Percentiles rank a stretch among this genome's conserved stretches.
Conservation (phyloP, 345 rosid genomes). For the Clausena lansium region DNA sequence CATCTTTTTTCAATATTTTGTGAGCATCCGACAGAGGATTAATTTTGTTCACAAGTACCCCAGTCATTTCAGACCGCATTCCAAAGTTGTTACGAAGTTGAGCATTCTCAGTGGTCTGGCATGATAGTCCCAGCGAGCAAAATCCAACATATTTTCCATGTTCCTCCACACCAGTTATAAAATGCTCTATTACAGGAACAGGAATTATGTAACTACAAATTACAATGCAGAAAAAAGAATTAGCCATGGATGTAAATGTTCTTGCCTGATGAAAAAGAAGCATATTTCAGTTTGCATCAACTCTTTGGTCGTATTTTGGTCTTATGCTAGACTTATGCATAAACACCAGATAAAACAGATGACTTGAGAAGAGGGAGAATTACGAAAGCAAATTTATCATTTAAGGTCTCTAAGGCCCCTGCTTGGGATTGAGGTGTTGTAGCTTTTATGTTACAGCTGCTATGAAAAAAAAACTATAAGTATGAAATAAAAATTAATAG, state of each 20-base stretch:
- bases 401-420: no score
- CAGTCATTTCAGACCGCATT: constrained; percentile 68
- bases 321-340: background rate
- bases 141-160: constrained; percentile 69
- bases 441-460: no score
- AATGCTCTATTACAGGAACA: constrained; percentile 78
- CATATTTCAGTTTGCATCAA: constrained; percentile 3
- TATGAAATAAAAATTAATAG: no score
- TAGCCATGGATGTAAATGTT: background rate
- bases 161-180: constrained; percentile 71
- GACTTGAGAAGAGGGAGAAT: background rate
- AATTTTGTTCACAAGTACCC: constrained; percentile 78
- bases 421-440: no score
- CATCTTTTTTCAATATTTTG: constrained; percentile 62
- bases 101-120: constrained; percentile 81
- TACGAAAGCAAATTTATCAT: background rate
- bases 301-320: background rate
- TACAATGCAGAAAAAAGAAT: background rate
- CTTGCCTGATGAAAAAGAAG: background rate
- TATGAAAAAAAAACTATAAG: no score
- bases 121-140: constrained; percentile 81
- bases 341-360: background rate
- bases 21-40: constrained; percentile 73
- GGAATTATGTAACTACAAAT: constrained; percentile 81
- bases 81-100: constrained; percentile 65